Percentiles rank a stretch among this genome's conserved stretches.
Evolutionary conservation across 2,329 filamentous ascomycete genomes (phyloP).

Genomic region (Pseudocercospora crystallina): DNA sequence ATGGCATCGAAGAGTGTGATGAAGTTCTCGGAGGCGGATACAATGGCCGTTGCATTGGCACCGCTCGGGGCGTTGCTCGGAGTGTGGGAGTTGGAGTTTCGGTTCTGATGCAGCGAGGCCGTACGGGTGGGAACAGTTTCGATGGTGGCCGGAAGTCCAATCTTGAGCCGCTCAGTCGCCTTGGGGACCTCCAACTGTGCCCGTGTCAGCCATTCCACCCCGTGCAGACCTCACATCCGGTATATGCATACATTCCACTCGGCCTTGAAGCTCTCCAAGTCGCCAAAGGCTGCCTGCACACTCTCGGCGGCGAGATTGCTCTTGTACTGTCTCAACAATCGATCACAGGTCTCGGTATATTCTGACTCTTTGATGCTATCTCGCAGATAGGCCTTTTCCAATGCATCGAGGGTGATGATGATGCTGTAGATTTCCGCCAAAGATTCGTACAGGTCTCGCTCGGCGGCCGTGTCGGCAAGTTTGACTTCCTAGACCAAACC

Average conservation of each 20-base stretch:
- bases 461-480: slow-evolving; percentile 78
- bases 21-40: slow-evolving; percentile 95
- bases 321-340: slow-evolving; percentile 94
- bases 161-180: slow-evolving; percentile 86
- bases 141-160: slow-evolving; percentile 85
- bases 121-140: slow-evolving; percentile 56
- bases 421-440: slow-evolving; percentile 98
- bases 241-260: slow-evolving; percentile 76
- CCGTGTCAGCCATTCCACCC: slow-evolving; percentile 8
- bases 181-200: slow-evolving; percentile 85
- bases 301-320: slow-evolving; percentile 87
- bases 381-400: slow-evolving; percentile 95
- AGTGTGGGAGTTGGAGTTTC: slow-evolving; percentile 18
- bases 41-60: slow-evolving; percentile 55
- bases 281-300: slow-evolving; percentile 83
- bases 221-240: neutral
- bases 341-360: slow-evolving; percentile 94
- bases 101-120: slow-evolving; percentile 16
- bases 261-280: slow-evolving; percentile 85
- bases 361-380: slow-evolving; percentile 89
- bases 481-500: slow-evolving; percentile 69
- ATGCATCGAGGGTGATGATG: slow-evolving; percentile 88
- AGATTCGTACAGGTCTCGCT: slow-evolving; percentile 92
- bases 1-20: slow-evolving; percentile 97
- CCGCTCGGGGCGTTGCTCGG: slow-evolving; percentile 20